phyloP scores from a whole-genome alignment of 2,329 filamentous ascomycete species.

The Cadophora luteo-olivacea region DNA sequence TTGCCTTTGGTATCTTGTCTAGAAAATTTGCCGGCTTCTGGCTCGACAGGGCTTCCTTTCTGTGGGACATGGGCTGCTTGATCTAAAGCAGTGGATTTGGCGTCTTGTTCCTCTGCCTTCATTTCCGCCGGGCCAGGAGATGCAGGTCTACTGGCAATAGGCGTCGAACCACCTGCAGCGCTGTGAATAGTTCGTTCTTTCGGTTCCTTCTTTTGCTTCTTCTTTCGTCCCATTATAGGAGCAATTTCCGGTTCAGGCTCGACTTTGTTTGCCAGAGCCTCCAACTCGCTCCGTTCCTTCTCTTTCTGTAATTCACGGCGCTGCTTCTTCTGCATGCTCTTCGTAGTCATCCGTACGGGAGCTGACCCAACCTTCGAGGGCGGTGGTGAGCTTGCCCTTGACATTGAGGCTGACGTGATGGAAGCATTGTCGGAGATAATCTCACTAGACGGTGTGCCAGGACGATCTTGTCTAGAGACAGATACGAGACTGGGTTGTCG shows the following conservation, averaged over 20 bases:
- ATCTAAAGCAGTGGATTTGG: conserved; percentile 24
- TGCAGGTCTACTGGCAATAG: conserved; percentile 38
- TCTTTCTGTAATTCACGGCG: conserved; percentile 72
- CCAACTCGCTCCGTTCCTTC: conserved; percentile 62
- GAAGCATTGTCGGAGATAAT: conserved; percentile 79
- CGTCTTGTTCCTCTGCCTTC: conserved; percentile 17
- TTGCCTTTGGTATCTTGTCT: conserved; percentile 33
- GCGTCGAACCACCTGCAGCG: conserved; percentile 39
- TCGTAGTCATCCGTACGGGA: conserved; percentile 72
- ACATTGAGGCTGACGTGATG: conserved; percentile 73
- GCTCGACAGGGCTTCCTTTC: conserved; percentile 28
- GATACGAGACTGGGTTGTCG: conserved; percentile 58
- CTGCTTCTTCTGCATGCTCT: conserved; percentile 80
- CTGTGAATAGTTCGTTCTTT: conserved; percentile 64
- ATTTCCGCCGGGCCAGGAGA: conserved; percentile 35
- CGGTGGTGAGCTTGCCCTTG: conserved; percentile 75
- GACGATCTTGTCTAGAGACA: conserved; percentile 55
- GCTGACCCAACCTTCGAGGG: conserved; percentile 71
- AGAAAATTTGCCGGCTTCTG: conserved; percentile 28
- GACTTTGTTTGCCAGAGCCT: conserved; percentile 54
- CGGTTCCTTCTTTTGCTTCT: conserved; percentile 85
- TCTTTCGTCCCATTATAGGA: conserved; percentile 80
- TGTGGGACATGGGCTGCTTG: conserved; percentile 17
- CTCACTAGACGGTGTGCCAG: conserved; percentile 78
- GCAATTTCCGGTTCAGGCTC: conserved; percentile 61